Evolutionary conservation across 2,329 filamentous ascomycete species (phyloP).

Genomic region (Orbilia quercus): DNA sequence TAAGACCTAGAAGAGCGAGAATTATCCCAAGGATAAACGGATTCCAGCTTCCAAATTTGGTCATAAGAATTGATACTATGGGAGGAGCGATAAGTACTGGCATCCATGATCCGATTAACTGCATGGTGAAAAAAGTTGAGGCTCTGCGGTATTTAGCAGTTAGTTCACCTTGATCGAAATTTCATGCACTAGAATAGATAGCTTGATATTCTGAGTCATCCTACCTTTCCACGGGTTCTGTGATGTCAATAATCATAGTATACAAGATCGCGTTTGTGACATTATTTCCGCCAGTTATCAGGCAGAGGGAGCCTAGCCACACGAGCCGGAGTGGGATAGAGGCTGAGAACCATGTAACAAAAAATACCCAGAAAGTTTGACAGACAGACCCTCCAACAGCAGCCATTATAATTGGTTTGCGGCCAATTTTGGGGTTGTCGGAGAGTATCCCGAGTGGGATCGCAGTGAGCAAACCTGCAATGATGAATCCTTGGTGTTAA

Average conservation of each 20-base stretch:
- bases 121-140: conserved; percentile 24
- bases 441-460: conserved; percentile 25
- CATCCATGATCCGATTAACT: conserved; percentile 15
- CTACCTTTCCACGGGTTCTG: conserved; percentile 10
- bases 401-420: conserved; percentile 19
- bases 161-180: too few species aligned
- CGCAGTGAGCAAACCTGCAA: conserved; percentile 1
- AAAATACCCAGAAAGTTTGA: conserved; percentile 7
- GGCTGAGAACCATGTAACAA: conserved; percentile 7
- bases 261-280: conserved; percentile 32
- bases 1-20: not conserved
- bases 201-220: not conserved
- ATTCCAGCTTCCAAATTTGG: conserved; percentile 11
- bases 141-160: conserved; percentile 12
- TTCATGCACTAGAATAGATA: too few species aligned
- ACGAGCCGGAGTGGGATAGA: conserved; percentile 3
- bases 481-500: not conserved
- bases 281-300: conserved; percentile 13
- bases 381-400: not conserved
- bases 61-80: conserved; percentile 10
- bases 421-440: conserved; percentile 22
- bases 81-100: conserved; percentile 11
- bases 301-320: conserved; percentile 12
- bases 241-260: conserved; percentile 31
- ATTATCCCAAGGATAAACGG: conserved; percentile 6